Evolutionary conservation across 495 filamentous ascomycete species (phyloP).

Genomic region (Neurospora terricola): DNA sequence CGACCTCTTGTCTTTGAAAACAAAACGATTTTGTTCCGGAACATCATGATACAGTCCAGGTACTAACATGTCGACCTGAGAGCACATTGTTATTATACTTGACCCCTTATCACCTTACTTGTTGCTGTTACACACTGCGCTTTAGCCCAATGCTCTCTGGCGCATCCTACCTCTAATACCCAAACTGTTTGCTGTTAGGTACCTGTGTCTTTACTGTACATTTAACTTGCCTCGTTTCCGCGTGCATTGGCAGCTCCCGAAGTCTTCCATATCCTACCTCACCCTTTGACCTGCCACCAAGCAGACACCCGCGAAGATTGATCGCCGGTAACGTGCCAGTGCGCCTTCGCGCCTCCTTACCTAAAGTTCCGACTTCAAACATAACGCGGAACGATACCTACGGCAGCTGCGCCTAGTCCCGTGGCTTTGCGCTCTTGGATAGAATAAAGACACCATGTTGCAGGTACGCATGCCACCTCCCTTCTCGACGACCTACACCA

Average conservation of each 20-base stretch:
- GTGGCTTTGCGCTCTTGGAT: background rate
- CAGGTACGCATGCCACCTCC: slow-evolving; percentile 29
- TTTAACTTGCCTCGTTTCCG: background rate
- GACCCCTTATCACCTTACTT: background rate
- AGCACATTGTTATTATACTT: background rate
- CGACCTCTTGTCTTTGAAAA: background rate
- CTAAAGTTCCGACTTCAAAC: background rate
- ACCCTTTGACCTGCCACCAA: background rate
- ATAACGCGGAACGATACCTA: background rate
- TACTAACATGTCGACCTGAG: background rate
- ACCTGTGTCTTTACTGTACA: background rate
- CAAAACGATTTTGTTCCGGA: background rate
- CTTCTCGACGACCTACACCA: background rate
- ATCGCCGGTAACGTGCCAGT: background rate
- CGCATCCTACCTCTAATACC: background rate
- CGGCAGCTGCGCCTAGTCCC: background rate
- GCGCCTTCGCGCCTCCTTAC: background rate
- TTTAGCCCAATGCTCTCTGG: background rate
- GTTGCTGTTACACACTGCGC: background rate
- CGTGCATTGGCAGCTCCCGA: background rate
- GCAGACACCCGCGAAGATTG: background rate
- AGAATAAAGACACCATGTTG: slow-evolving; percentile 28
- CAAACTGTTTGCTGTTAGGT: background rate
- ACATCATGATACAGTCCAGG: background rate
- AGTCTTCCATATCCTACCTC: background rate